A percentile compares a stretch with the other conserved stretches of the same genome.
These are phyloP conservation scores for Rhodosporidiobolus odoratus DNA, from an alignment of 768 basidiomycete species.

Conservation along the genomic window DNA sequence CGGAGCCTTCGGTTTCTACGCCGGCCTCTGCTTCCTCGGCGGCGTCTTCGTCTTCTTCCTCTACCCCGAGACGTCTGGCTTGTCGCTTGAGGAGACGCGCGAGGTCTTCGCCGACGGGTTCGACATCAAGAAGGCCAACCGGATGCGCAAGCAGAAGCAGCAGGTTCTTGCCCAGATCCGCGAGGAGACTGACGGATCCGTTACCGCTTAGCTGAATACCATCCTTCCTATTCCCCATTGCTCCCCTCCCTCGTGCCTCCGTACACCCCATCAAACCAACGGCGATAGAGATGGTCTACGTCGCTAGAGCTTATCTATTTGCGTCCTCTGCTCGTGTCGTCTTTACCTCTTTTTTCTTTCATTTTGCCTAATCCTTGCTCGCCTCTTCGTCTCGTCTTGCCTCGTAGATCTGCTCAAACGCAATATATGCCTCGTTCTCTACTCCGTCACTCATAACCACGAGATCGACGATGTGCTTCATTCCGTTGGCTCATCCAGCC, in stretches of 20 bases:
- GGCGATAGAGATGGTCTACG: too few relatives aligned
- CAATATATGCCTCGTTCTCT: neutral
- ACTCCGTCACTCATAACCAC: neutral
- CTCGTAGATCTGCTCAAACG: too few relatives aligned
- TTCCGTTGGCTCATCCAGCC: neutral
- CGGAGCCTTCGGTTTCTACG: slow-evolving; percentile 42
- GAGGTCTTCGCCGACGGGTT: slow-evolving; percentile 40
- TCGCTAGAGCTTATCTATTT: too few relatives aligned
- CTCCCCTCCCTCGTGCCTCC: neutral
- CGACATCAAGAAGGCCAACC: slow-evolving; percentile 35
- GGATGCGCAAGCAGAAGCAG: slow-evolving; percentile 32
- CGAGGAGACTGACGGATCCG: neutral
- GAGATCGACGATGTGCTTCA: neutral
- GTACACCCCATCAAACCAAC: too few relatives aligned
- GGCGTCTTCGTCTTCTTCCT: slow-evolving; percentile 64
- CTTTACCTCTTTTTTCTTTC: too few relatives aligned
- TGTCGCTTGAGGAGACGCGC: slow-evolving; percentile 48
- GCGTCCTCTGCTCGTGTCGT: too few relatives aligned
- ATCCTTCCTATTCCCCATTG: neutral
- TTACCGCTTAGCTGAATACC: neutral
- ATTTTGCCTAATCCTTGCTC: too few relatives aligned
- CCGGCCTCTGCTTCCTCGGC: slow-evolving; percentile 39
- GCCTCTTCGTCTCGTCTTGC: too few relatives aligned
- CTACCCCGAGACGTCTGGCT: slow-evolving; percentile 74
- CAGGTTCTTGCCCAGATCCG: slow-evolving; percentile 15